These are phyloP conservation scores for Talaromyces verruculosus DNA, from an alignment of 2,329 filamentous ascomycete species.

Conservation along the genomic window DNA sequence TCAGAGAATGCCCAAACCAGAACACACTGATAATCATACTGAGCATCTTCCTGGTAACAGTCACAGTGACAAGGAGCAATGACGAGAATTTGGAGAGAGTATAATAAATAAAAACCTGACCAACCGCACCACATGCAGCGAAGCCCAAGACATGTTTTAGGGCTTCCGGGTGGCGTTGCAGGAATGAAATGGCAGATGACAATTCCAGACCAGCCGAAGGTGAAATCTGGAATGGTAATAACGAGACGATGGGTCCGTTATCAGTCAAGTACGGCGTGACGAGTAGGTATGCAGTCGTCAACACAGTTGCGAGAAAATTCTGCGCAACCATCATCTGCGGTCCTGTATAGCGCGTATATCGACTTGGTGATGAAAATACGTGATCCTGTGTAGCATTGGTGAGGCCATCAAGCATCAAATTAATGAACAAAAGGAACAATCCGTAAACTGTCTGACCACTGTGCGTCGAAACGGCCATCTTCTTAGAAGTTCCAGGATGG, in stretches of 20 bases:
- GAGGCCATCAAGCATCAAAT: constrained; percentile 90
- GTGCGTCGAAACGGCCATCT: constrained; percentile 54
- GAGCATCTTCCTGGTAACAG: constrained; percentile 97
- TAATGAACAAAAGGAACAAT: constrained; percentile 78
- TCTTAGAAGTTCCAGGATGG: constrained; percentile 62
- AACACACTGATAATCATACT: constrained; percentile 97
- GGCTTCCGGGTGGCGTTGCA: constrained; percentile 75
- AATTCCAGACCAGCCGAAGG: constrained; percentile 71
- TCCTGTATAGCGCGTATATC: constrained; percentile 76
- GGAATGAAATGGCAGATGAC: constrained; percentile 73
- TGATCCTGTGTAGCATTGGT: constrained; percentile 97
- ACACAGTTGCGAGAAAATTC: constrained; percentile 78
- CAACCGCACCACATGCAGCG: constrained; percentile 82
- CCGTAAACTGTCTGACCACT: constrained; percentile 69
- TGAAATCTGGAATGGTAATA: constrained; percentile 63
- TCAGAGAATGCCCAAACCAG: constrained; percentile 86
- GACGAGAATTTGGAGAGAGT: constrained; percentile 90
- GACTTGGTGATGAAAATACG: constrained; percentile 67
- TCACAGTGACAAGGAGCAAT: constrained; percentile 90
- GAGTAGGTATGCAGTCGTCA: constrained; percentile 75
- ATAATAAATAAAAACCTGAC: constrained; percentile 97
- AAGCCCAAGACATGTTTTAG: constrained; percentile 89
- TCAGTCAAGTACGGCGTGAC: constrained; percentile 70
- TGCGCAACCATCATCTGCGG: constrained; percentile 99
- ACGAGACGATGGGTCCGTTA: constrained; percentile 63